These are phyloP conservation scores for Lecanicillium sp. DNA, from an alignment of 2,329 filamentous ascomycete genomes.

Conservation along the genomic window DNA sequence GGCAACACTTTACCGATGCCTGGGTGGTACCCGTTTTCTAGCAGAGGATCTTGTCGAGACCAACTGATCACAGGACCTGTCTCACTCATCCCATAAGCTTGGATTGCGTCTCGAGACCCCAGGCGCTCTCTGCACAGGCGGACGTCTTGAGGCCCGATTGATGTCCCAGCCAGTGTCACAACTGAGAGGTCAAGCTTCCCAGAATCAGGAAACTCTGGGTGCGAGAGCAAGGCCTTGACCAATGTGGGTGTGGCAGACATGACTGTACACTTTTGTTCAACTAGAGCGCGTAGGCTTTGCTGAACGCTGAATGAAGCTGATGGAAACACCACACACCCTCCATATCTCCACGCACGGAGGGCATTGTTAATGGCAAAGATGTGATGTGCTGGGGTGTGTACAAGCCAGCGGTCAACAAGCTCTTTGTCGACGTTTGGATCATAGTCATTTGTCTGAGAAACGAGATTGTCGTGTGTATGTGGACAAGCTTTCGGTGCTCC, in stretches of 20 bases:
- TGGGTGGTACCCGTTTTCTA: slow-evolving; percentile 24
- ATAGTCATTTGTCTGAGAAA: slow-evolving; percentile 27
- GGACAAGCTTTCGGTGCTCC: slow-evolving; percentile 36
- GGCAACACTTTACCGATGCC: slow-evolving; percentile 33
- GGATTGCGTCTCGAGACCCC: slow-evolving; percentile 23
- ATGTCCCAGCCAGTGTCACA: slow-evolving; percentile 25
- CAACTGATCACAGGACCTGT: slow-evolving; percentile 33
- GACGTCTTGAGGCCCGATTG: slow-evolving; percentile 22
- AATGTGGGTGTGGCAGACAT: slow-evolving; percentile 32
- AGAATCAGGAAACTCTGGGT: slow-evolving; percentile 18
- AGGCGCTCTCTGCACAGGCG: slow-evolving; percentile 21
- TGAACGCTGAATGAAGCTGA: slow-evolving; percentile 24
- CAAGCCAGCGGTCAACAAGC: slow-evolving; percentile 24
- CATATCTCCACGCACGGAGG: slow-evolving; percentile 27
- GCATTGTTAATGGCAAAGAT: slow-evolving; percentile 31
- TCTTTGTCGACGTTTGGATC: slow-evolving; percentile 23
- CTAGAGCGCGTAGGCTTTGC: slow-evolving; percentile 22
- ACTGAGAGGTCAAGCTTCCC: slow-evolving; percentile 20
- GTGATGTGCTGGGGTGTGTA: slow-evolving; percentile 29
- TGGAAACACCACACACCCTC: slow-evolving; percentile 25
- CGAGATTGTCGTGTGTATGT: slow-evolving; percentile 30
- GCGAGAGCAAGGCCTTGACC: slow-evolving; percentile 21
- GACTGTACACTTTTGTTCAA: slow-evolving; percentile 24
- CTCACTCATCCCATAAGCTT: slow-evolving; percentile 38
- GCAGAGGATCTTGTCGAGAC: slow-evolving; percentile 20